Evolutionary conservation across 2,329 filamentous ascomycete species (phyloP).

Genomic region (Fusarium liriodendri): DNA sequence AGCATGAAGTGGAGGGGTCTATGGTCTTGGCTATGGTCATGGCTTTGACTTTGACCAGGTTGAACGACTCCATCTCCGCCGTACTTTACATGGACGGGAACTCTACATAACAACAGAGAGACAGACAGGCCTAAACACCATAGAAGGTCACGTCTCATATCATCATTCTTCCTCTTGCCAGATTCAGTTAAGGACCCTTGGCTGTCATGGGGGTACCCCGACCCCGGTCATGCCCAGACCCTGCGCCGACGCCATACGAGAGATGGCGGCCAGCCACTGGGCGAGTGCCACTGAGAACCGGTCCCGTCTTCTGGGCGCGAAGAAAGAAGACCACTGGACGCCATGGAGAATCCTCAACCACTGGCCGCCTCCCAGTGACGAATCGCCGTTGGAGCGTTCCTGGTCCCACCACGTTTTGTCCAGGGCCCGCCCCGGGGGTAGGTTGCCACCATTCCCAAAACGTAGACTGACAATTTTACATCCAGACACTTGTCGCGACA

Average conservation of each 20-base stretch:
- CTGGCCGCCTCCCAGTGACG: slow-evolving; percentile 33
- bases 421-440: not conserved
- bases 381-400: slow-evolving; percentile 14
- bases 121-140: not conserved
- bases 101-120: not conserved
- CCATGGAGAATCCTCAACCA: slow-evolving; percentile 10
- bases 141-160: not conserved
- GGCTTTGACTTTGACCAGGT: not conserved
- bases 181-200: slow-evolving; percentile 21
- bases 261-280: not conserved
- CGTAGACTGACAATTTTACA: not conserved
- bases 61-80: not conserved
- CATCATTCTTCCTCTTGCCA: slow-evolving; percentile 16
- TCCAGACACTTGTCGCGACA: not conserved
- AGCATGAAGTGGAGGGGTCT: slow-evolving; percentile 21
- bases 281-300: not conserved
- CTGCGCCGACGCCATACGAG: not conserved
- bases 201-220: slow-evolving; percentile 20
- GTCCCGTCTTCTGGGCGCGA: not conserved
- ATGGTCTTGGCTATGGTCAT: slow-evolving; percentile 27
- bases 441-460: slow-evolving; percentile 1
- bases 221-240: slow-evolving; percentile 19
- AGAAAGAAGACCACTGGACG: not conserved
- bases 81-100: slow-evolving; percentile 1
- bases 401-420: slow-evolving; percentile 36